Conservation (phyloP, 192 early-diverging fungal genomes). For the Coemansia sp. region DNA sequence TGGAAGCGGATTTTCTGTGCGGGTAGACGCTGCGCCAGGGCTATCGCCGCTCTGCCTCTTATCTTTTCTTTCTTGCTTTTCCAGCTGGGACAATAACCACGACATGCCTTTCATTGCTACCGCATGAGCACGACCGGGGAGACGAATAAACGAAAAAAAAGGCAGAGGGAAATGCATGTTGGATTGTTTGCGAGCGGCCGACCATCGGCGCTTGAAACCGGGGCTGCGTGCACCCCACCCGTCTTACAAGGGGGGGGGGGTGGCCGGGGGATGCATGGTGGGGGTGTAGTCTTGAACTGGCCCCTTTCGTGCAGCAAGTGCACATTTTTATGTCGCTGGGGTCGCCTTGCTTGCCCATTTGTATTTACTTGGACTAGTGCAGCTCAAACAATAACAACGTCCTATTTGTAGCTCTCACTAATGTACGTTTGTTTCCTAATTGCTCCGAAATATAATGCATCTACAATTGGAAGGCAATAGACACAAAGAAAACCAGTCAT, state of each 20-base stretch:
- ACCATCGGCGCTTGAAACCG: background rate
- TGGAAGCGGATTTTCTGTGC: background rate
- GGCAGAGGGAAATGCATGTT: background rate
- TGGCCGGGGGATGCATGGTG: background rate
- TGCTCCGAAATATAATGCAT: background rate
- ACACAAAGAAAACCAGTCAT: background rate
- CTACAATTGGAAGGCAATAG: background rate
- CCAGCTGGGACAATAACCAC: too few species aligned
- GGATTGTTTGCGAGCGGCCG: conserved; percentile 1
- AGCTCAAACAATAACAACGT: background rate
- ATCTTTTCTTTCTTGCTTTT: too few species aligned
- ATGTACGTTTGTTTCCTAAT: background rate
- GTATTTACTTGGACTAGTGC: background rate
- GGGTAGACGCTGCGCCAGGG: too few species aligned
- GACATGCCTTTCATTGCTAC: too few species aligned
- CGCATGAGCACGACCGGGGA: conserved; percentile 7
- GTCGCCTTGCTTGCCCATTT: background rate
- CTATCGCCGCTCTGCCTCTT: too few species aligned
- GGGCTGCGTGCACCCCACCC: background rate
- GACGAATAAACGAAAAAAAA: background rate
- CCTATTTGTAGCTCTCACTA: background rate
- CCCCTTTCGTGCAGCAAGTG: background rate
- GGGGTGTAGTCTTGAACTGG: background rate
- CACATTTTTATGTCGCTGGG: background rate
- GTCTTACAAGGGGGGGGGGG: background rate